Base-by-base conservation (phyloP, 768 basidiomycete genomes). In the Cantharellus cinnabarinus region DNA sequence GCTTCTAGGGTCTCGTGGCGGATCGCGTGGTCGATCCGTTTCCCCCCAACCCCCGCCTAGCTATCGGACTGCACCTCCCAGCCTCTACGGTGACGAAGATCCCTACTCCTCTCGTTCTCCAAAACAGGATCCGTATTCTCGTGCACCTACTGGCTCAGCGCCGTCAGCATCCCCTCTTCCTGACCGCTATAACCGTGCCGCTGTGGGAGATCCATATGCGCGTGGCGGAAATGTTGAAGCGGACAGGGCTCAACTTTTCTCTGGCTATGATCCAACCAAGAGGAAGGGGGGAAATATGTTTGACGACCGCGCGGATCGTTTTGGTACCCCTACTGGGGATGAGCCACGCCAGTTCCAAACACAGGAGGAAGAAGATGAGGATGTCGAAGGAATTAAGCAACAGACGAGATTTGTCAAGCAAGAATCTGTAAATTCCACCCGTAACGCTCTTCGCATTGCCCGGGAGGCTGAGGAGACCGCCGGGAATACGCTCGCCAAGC, bases 381-480 rank as follows among this genome's bases (percentile, higher is more conserved):
- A 91, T 63, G 74, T 91, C 3, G 94, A 99, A 71, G 89, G 83
- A 35, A 97, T 99, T 71, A 97, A 95, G 72, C 80, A 88, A 65
- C 83, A 91, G 70, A 90, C 87, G 61, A 77, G 82, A 59, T 86
- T 79, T 66, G 68, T 85, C 62, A 98, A 99, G 72, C 90, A 97
- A 71, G 93, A 97, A 65, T 85, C 82, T 67, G 82, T 93, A 53
- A 82, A 79, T 58, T 85, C 86, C 14, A 86, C 90, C 0, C 75
- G 93, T 65, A 97, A 98, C 71, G 94, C 94, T 7, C 75, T 99
- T 57, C 78, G 90, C 50, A 76, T 97, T 68, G 94, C 93, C 42
- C 76, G 83, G n/a, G 91, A 98, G 70, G 90, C 94, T 0, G 94
- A 97, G 70, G 94, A 99, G 70, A 94, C 90, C 5, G 94, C 87